Base-by-base conservation (phyloP, 768 basidiomycete species). In the Chiua virens region DNA sequence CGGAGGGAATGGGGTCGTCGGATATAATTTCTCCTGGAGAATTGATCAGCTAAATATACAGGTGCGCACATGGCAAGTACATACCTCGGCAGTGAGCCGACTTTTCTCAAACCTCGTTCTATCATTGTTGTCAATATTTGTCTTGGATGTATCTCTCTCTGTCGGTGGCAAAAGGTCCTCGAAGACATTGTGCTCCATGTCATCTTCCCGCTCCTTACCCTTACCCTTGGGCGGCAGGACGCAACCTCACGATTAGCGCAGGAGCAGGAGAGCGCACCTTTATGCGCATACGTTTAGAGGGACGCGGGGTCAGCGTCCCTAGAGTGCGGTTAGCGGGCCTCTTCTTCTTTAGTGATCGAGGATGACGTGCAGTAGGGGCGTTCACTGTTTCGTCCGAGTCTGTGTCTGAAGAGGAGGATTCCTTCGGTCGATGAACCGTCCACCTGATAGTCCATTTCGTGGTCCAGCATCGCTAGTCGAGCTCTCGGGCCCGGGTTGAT, bases 101-200 rank as follows among this genome's bases (percentile, higher is more conserved):
- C 86, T 89, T 51, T 77, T 75, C 57, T 93, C 89, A 64, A 90
- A 98, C 45, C 79, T 76, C 42, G 75, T 65, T 60, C 86, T 84
- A 67, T 96, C 93, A 5, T 60, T 57, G 27, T 71, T 69, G 4
- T 69, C 66, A 23, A 95, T 87, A 0, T 67, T 66, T 8, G 93
- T 92, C 63, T 82, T 85, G 20, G 75, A 71, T 39, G 79, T 85
- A 63, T 92, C 91, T 32, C 91, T 81, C 48, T 96, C 88, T 17
- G 75, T 75, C 2, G 75, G 69, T 14, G 68, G 69, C 32, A 98
- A 75, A 36, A 96, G 77, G 20, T 93, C 94, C 42, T 97, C 94
- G 62, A 95, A 98, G 44, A 93, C 74, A 22, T 86, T 85, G 38
- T 72, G 68, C 11, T 70, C 67, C 23, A 75, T 73, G 8, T 85